Evolutionary conservation across 352 stramenopile species (phyloP).

Genomic region (Pythium apleroticum): DNA sequence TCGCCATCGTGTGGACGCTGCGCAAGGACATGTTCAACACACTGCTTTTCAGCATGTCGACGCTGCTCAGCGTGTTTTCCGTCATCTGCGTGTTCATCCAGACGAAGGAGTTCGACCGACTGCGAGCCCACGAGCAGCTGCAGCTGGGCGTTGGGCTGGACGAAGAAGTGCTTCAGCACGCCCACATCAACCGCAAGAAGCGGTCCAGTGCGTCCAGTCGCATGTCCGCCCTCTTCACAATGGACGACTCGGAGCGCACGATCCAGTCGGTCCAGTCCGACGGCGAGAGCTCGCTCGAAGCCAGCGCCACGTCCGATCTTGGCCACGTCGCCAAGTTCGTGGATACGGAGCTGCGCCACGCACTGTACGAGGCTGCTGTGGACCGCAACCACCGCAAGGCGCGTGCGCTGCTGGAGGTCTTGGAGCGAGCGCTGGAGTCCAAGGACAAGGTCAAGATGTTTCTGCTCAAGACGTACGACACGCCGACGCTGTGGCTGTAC

Average conservation of each 20-base stretch:
- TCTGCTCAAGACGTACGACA: conserved; percentile 73
- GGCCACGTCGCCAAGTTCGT: conserved; percentile 21
- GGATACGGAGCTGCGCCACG: conserved; percentile 46
- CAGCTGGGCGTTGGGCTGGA: conserved; percentile 62
- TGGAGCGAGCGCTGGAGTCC: conserved; percentile 54
- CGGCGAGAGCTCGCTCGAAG: neutral
- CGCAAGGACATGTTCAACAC: conserved; percentile 8
- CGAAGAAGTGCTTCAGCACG: conserved; percentile 15
- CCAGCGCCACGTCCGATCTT: conserved; percentile 9
- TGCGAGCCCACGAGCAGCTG: conserved; percentile 62
- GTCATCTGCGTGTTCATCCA: conserved; percentile 53
- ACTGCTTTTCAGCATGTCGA: conserved; percentile 10
- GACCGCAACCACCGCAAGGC: conserved; percentile 43
- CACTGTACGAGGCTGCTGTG: conserved; percentile 50
- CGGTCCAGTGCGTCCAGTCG: conserved; percentile 3
- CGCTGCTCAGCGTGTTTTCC: neutral
- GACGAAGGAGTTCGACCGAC: conserved; percentile 60
- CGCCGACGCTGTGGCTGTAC: conserved; percentile 52
- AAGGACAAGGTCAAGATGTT: conserved; percentile 63
- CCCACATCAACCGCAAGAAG: conserved; percentile 3
- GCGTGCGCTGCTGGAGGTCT: conserved; percentile 45
- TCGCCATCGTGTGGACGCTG: neutral
- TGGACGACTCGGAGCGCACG: neutral
- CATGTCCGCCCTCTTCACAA: conserved; percentile 10
- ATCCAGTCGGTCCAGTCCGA: neutral